Evolutionary conservation across 805 yeast species (phyloP).

Genomic region (Saccharomycopsis synnaedendra): DNA sequence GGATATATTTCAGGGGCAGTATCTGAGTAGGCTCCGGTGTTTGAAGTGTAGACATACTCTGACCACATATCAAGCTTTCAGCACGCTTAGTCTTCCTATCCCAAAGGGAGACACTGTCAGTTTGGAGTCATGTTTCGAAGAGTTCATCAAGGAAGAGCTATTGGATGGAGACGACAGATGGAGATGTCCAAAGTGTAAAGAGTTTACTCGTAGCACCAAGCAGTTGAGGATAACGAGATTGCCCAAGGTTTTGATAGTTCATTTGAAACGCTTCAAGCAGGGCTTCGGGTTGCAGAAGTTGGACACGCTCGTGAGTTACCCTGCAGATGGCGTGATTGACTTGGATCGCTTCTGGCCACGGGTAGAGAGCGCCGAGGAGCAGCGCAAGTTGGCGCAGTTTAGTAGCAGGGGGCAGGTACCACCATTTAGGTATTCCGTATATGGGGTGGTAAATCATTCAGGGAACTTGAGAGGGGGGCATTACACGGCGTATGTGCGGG

Average conservation of each 20-base stretch:
- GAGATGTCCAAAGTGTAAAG: constrained; percentile 71
- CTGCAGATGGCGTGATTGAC: constrained; percentile 32
- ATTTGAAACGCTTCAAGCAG: constrained; percentile 67
- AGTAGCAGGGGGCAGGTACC: constrained; percentile 69
- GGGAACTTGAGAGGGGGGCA: constrained; percentile 84
- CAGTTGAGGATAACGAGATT: constrained; percentile 62
- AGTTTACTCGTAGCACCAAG: constrained; percentile 53
- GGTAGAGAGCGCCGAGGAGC: constrained; percentile 27
- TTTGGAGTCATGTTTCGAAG: constrained; percentile 59
- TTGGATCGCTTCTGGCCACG: constrained; percentile 66
- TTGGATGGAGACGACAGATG: constrained; percentile 73
- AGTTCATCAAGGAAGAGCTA: constrained; percentile 64
- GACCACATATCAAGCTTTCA: constrained; percentile 77
- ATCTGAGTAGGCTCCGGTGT: constrained; percentile 68
- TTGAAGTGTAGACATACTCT: constrained; percentile 63
- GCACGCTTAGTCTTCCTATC: constrained; percentile 70
- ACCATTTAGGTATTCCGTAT: constrained; percentile 68
- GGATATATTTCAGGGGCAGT: constrained; percentile 83
- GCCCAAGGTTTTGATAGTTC: constrained; percentile 72
- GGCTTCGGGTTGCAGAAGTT: constrained; percentile 37
- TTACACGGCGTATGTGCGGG: constrained; percentile 67
- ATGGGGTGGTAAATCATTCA: constrained; percentile 74
- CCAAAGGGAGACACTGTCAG: constrained; percentile 31
- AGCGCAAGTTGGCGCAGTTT: constrained; percentile 32
- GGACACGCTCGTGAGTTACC: constrained; percentile 61